These are phyloP conservation scores for Pseudogymnoascus sp. DNA, from an alignment of 2,329 filamentous ascomycete species.

Conservation along the genomic window DNA sequence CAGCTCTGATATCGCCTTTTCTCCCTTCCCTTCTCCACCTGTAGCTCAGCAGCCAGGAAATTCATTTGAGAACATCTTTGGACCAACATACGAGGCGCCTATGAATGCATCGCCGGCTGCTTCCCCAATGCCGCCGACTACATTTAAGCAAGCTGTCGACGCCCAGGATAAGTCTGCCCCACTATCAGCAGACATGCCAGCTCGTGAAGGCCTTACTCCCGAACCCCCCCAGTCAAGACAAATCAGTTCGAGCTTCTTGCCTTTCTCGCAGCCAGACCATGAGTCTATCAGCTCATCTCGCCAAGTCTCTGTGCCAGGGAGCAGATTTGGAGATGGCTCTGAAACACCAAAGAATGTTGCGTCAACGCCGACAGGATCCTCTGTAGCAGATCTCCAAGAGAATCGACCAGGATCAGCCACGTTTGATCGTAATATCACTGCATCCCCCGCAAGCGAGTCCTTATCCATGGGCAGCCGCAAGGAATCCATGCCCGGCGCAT, in stretches of 20 bases:
- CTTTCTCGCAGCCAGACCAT: slow-evolving; percentile 55
- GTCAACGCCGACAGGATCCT: slow-evolving; percentile 29
- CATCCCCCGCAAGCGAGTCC: slow-evolving; percentile 25
- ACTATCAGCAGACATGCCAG: slow-evolving; percentile 29
- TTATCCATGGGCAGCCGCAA: slow-evolving; percentile 27
- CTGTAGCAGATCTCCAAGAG: slow-evolving; percentile 23
- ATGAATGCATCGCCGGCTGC: slow-evolving; percentile 35
- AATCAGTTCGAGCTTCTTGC: slow-evolving; percentile 69
- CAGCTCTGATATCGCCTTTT: slow-evolving; percentile 40
- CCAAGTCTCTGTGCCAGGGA: slow-evolving; percentile 67
- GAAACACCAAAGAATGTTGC: slow-evolving; percentile 35
- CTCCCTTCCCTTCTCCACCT: slow-evolving; percentile 38
- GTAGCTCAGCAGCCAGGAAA: slow-evolving; percentile 46
- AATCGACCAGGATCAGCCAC: slow-evolving; percentile 26
- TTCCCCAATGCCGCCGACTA: slow-evolving; percentile 43
- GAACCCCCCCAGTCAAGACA: slow-evolving; percentile 69
- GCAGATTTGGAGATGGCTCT: slow-evolving; percentile 51
- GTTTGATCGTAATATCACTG: slow-evolving; percentile 28
- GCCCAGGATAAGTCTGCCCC: slow-evolving; percentile 24
- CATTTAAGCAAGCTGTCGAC: slow-evolving; percentile 48
- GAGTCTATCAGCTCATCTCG: slow-evolving; percentile 73
- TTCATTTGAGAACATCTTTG: slow-evolving; percentile 83
- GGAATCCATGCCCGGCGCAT: slow-evolving; percentile 44
- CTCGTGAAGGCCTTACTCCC: slow-evolving; percentile 40
- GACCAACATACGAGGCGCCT: slow-evolving; percentile 52